A percentile compares a stretch with the other conserved stretches of the same genome.
These are phyloP conservation scores for Entrophospora sp. DNA, from an alignment of 192 early-diverging fungal genomes.

Conservation along the genomic window DNA sequence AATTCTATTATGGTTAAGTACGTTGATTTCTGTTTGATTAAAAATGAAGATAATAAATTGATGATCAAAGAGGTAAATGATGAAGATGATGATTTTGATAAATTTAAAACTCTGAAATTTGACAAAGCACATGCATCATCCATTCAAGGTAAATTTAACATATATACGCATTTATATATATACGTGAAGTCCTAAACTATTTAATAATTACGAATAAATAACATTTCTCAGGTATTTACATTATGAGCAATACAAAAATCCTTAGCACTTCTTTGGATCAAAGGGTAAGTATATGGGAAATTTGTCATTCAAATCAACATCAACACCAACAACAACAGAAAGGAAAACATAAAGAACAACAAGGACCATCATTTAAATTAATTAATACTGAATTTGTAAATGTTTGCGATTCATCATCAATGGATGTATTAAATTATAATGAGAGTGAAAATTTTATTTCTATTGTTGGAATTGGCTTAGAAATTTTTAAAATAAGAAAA, in stretches of 20 bases:
- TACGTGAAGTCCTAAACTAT: not conserved
- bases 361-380: conserved; percentile 19
- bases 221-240: conserved; percentile 30
- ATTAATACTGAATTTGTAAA: conserved; percentile 43
- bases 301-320: conserved; percentile 8
- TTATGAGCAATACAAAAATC: conserved; percentile 28
- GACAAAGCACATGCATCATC: conserved; percentile 57
- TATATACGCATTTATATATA: not conserved
- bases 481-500: conserved; percentile 35
- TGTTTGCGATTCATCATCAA: conserved; percentile 58
- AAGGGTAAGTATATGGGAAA: conserved; percentile 48
- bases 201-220: not conserved
- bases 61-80: not conserved
- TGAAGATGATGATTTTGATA: not conserved
- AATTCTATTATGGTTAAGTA: conserved; percentile 39
- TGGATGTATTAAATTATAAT: conserved; percentile 28
- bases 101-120: conserved; percentile 19
- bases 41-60: not conserved
- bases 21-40: conserved; percentile 21
- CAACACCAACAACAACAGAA: not conserved
- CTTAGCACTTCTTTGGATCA: conserved; percentile 62
- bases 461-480: conserved; percentile 52
- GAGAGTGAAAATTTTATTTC: conserved; percentile 19
- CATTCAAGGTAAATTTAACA: conserved; percentile 44
- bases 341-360: not conserved